These are phyloP conservation scores for Boechera divaricarpa DNA, from an alignment of 345 rosid genomes.

Conservation along the genomic window DNA sequence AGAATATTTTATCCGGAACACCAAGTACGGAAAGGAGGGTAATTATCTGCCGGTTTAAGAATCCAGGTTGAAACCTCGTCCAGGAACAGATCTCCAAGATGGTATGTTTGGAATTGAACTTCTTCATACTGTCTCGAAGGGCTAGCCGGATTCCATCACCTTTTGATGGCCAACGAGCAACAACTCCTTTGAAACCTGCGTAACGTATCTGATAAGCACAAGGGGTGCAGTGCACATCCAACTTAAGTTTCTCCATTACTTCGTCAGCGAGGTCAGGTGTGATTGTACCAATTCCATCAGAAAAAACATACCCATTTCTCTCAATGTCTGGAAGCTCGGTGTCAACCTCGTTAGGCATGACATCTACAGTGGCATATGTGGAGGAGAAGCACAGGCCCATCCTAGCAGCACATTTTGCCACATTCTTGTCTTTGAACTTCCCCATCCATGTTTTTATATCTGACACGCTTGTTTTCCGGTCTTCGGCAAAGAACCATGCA, in stretches of 20 bases:
- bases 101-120: slow-evolving; percentile 71
- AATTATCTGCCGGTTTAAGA: slow-evolving; percentile 87
- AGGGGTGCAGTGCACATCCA: slow-evolving; percentile 61
- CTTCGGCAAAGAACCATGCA: slow-evolving; percentile 95
- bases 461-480: slow-evolving; percentile 53
- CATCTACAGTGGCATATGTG: slow-evolving; percentile 85
- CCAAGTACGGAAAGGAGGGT: slow-evolving; percentile 66
- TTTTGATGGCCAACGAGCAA: slow-evolving; percentile 87
- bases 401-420: slow-evolving; percentile 92
- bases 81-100: slow-evolving; percentile 84
- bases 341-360: slow-evolving; percentile 59
- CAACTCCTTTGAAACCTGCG: slow-evolving; percentile 91
- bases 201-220: slow-evolving; percentile 92
- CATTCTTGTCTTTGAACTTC: slow-evolving; percentile 60
- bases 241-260: slow-evolving; percentile 70
- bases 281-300: slow-evolving; percentile 89
- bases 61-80: slow-evolving; percentile 95
- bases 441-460: slow-evolving; percentile 81
- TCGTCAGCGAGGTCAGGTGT: slow-evolving; percentile 81
- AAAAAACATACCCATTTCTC: slow-evolving; percentile 68
- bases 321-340: slow-evolving; percentile 59
- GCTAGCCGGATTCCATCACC: slow-evolving; percentile 66
- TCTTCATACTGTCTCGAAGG: slow-evolving; percentile 74
- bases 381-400: slow-evolving; percentile 98
- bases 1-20: slow-evolving; percentile 73